Evolutionary conservation across 2,329 filamentous ascomycete species (phyloP).

Genomic region (Aspergillus aculeatinus): DNA sequence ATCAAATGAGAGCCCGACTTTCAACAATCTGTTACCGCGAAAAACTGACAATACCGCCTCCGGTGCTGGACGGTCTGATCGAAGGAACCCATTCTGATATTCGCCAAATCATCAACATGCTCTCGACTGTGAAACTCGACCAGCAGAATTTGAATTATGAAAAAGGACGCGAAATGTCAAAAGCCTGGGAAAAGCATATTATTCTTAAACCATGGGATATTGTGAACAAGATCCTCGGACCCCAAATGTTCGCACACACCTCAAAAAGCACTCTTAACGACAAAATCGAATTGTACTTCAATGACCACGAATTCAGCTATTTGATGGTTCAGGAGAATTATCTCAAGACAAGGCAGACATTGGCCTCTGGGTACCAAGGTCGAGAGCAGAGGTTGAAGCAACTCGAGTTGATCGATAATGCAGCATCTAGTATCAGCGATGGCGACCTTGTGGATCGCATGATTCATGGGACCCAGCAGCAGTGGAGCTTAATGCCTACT

Average conservation of each 20-base stretch:
- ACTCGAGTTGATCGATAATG: conserved; percentile 82
- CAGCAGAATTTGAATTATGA: conserved; percentile 77
- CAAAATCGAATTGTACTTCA: conserved; percentile 98
- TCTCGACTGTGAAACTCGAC: conserved; percentile 89
- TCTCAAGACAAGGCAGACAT: conserved; percentile 74
- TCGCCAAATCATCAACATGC: conserved; percentile 97
- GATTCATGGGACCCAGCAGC: conserved; percentile 97
- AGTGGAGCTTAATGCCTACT: conserved; percentile 97
- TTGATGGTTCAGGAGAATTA: conserved; percentile 99
- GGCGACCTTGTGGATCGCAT: conserved; percentile 94
- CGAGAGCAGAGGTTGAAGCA: conserved; percentile 74
- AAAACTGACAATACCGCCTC: conserved; percentile 76
- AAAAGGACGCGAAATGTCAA: conserved; percentile 88
- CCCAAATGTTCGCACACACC: conserved; percentile 78
- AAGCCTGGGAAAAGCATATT: conserved; percentile 97
- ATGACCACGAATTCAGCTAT: conserved; percentile 96
- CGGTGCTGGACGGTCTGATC: conserved; percentile 88
- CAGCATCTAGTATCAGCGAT: conserved; percentile 94
- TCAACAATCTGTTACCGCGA: conserved; percentile 95
- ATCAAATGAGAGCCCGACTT: conserved; percentile 86
- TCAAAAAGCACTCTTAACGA: conserved; percentile 90
- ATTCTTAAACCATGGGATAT: conserved; percentile 98
- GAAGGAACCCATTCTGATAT: conserved; percentile 96
- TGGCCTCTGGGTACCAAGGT: conserved; percentile 60
- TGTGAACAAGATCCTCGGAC: conserved; percentile 83